Evolutionary conservation across 2,329 filamentous ascomycete species (phyloP), one percentile per base, ranked within the genome.

Genomic region (Thielaviopsis musarum): DNA sequence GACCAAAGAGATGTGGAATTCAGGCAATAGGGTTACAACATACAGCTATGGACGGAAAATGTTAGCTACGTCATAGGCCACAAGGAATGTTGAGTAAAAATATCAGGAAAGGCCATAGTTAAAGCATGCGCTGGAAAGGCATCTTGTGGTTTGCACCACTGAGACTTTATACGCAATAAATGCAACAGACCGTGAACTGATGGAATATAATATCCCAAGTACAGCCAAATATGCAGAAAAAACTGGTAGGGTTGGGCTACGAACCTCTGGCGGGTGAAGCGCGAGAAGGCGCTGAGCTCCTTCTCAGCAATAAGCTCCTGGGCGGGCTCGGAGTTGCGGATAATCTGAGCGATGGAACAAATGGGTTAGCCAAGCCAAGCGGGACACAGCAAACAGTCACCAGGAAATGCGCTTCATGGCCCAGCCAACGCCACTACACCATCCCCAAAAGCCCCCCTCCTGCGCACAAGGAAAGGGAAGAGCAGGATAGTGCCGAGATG

Each of bases 311-410:
- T 81, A 64, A 95, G 77, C 75, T 95, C 88, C 66, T 87, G 74
- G 56, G 87, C 82, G 55, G 88, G 87, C 73, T 86, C 83, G 68
- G 87, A 84, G 74, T 93, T 93, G 73, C 85, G 87, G 69, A 93
- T 77, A 71, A 95, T 81, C 89, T 94, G 49, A 26, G 38, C 19
- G 21, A 22, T 17, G 22, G 1, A 28, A 38, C 24, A 17, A 22
- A 54, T 5, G 10, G 24, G 24, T 60, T 58, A 62, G 58, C 52
- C 13, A 19, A 28, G 30, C 30, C 21, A 26, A 34, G 15, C 22
- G 9, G n/a, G n/a, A 49, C n/a, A 21, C n/a, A 49, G n/a, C 17
- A 49, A 49, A 10, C n/a, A 10, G 45, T 21, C 19, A n/a, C n/a
- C 4, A 21, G 45, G 45, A n/a, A 19, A 12, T 49, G n/a, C 45